Conservation (phyloP, 306 rosid genomes). For the Carpinus fangiana region DNA sequence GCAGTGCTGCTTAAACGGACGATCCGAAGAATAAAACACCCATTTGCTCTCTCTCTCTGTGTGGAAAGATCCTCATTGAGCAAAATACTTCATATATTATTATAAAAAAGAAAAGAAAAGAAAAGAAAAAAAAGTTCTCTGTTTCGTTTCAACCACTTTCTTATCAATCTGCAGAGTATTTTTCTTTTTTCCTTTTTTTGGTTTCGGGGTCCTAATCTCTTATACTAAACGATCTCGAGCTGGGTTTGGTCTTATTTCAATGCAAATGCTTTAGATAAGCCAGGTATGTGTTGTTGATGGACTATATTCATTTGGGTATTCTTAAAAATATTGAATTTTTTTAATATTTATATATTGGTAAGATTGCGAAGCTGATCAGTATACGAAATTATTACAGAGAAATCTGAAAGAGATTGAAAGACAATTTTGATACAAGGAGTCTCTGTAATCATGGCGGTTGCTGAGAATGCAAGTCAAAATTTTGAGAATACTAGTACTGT, state of each 20-base stretch:
- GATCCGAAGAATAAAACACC: conserved; percentile 57
- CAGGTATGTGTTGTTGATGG: conserved; percentile 37
- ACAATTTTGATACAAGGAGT: conserved; percentile 26
- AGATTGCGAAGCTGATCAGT: conserved; percentile 25
- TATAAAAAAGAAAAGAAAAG: conserved; percentile 7
- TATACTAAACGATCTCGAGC: conserved; percentile 47
- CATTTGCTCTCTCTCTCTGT: conserved; percentile 29
- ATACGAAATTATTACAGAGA: conserved; percentile 25
- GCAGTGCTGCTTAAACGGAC: conserved; percentile 62
- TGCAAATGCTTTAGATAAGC: conserved; percentile 39
- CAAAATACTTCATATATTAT: conserved; percentile 25
- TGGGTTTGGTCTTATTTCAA: conserved; percentile 39
- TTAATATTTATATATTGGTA: background rate
- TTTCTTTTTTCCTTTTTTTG: background rate
- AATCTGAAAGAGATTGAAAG: conserved; percentile 30
- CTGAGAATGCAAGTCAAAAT: conserved; percentile 76
- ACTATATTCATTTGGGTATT: conserved; percentile 18
- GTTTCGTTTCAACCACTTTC: conserved; percentile 30
- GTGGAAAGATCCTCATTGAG: conserved; percentile 36
- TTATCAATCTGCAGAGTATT: conserved; percentile 13
- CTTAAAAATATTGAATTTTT: background rate
- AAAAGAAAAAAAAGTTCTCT: conserved; percentile 26
- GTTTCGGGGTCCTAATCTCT: conserved; percentile 33
- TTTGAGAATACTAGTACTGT: conserved; percentile 42
- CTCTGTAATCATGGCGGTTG: conserved; percentile 76